Percentiles rank a stretch among this genome's conserved stretches.
These are phyloP conservation scores for Sphaerulina vaccinii DNA, from an alignment of 2,329 filamentous ascomycete genomes.

Conservation along the genomic window DNA sequence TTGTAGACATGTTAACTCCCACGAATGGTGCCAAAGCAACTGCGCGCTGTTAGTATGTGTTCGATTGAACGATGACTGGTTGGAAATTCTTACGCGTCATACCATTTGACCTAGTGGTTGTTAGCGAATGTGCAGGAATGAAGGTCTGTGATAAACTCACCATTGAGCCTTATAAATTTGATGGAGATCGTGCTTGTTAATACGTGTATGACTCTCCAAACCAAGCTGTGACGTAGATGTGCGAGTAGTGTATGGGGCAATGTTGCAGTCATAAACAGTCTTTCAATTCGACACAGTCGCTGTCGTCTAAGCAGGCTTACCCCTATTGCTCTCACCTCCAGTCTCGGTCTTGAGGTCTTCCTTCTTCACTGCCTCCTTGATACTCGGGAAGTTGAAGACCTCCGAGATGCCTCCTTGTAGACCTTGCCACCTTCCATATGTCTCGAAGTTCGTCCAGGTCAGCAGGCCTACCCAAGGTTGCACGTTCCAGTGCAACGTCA, in stretches of 20 bases:
- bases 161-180: background rate
- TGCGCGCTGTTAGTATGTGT: background rate
- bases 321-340: slow-evolving; percentile 49
- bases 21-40: no score
- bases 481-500: slow-evolving; percentile 90
- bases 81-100: no score
- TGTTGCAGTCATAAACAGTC: no score
- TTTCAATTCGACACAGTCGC: no score
- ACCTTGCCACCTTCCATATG: slow-evolving; percentile 61
- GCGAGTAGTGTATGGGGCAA: no score
- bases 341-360: slow-evolving; percentile 50
- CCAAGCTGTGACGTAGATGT: no score
- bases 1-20: no score
- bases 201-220: no score
- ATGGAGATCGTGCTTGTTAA: no score
- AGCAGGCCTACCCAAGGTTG: slow-evolving; percentile 93
- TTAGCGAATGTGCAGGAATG: background rate
- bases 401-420: slow-evolving; percentile 65
- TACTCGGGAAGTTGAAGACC: slow-evolving; percentile 61
- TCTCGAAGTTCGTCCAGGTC: slow-evolving; percentile 64
- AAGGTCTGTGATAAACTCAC: background rate
- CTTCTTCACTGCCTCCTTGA: slow-evolving; percentile 55
- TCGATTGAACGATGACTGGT: background rate
- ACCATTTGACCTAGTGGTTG: no score
- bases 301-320: slow-evolving; percentile 44